Evolutionary conservation across 495 filamentous ascomycete species (phyloP).

Genomic region (Penicillium bialowiezense): DNA sequence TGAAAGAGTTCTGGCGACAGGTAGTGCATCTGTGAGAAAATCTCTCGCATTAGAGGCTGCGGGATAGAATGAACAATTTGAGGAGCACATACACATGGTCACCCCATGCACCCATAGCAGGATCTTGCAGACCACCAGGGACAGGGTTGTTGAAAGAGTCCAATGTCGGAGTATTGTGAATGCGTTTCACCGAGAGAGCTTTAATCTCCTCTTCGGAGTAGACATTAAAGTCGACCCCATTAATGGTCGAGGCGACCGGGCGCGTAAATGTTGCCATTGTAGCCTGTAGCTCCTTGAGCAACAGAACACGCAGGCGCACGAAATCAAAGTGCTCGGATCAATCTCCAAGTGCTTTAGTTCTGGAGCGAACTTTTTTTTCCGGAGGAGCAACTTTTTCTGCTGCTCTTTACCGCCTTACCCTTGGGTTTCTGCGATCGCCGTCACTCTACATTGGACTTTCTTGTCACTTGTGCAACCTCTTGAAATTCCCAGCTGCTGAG

Average conservation of each 20-base stretch:
- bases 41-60: conserved; percentile 6
- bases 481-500: background rate
- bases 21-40: conserved; percentile 72
- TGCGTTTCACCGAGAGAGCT: conserved; percentile 84
- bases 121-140: conserved; percentile 88
- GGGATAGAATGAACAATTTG: background rate
- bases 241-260: conserved; percentile 79
- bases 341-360: conserved; percentile 26
- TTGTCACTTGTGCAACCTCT: background rate
- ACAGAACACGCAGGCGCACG: conserved; percentile 38
- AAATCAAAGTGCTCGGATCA: conserved; percentile 26
- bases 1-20: conserved; percentile 72
- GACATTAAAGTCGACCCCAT: conserved; percentile 84
- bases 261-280: conserved; percentile 77
- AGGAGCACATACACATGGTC: conserved; percentile 65
- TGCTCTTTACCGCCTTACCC: conserved; percentile 19
- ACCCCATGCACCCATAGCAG: conserved; percentile 86
- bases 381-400: conserved; percentile 33
- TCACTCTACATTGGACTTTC: background rate
- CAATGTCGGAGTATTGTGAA: conserved; percentile 85
- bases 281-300: conserved; percentile 42
- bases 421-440: conserved; percentile 9
- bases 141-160: conserved; percentile 82
- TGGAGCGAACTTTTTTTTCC: conserved; percentile 24
- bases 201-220: conserved; percentile 79